Percentiles rank a stretch among this genome's conserved stretches.
phyloP scores from a whole-genome alignment of 1,284 basidiomycete genomes.

The Vanrija humicola region DNA sequence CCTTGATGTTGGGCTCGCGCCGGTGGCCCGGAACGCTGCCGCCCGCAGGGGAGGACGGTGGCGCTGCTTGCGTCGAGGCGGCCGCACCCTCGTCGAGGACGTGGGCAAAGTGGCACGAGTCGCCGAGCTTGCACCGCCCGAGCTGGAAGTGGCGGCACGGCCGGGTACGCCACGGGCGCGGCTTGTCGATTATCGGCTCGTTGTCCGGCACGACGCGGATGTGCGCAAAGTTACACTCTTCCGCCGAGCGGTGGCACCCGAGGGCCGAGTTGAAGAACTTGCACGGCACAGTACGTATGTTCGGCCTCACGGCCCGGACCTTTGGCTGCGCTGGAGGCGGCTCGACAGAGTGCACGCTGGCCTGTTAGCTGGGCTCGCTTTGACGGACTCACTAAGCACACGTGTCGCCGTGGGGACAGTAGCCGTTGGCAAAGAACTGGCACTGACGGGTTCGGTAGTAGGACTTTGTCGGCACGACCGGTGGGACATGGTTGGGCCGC shows the following conservation, averaged over 20 bases:
- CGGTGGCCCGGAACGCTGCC: too few species aligned
- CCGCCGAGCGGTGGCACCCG: conserved; percentile 38
- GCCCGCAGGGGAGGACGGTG: not conserved
- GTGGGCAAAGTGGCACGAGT: conserved; percentile 47
- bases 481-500: not conserved
- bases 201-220: conserved; percentile 35
- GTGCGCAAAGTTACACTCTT: conserved; percentile 40
- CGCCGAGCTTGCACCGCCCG: conserved; percentile 39
- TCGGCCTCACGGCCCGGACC: not conserved
- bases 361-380: not conserved
- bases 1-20: not conserved
- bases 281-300: conserved; percentile 25
- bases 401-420: conserved; percentile 40
- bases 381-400: conserved; percentile 42
- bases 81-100: conserved; percentile 17
- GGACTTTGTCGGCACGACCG: conserved; percentile 4
- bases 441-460: conserved; percentile 33
- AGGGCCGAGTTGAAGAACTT: conserved; percentile 44
- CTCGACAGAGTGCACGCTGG: not conserved
- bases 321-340: not conserved
- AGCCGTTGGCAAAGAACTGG: conserved; percentile 38
- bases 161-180: conserved; percentile 41
- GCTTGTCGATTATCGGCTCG: conserved; percentile 24
- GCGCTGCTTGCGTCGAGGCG: not conserved
- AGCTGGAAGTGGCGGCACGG: conserved; percentile 45